Conservation (phyloP, 306 rosid genomes). For the Citrullus amarus region DNA sequence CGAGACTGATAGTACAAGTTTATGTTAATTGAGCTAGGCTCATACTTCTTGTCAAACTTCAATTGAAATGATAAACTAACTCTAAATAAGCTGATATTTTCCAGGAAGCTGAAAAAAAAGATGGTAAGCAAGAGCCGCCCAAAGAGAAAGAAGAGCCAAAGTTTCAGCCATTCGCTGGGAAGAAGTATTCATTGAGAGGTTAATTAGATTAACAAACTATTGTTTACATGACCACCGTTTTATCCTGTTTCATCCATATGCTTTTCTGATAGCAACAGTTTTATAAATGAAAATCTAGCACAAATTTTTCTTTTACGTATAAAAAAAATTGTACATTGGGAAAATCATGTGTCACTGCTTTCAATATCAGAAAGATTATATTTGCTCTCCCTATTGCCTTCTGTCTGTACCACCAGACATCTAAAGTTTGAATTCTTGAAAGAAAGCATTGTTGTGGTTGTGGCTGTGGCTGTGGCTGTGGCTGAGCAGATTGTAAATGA, state of each 20-base stretch:
- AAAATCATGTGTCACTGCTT: not conserved
- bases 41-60: not conserved
- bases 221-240: not conserved
- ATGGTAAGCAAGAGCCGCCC: conserved; percentile 42
- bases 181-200: conserved; percentile 81
- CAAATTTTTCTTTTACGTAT: not conserved
- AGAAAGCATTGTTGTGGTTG: not conserved
- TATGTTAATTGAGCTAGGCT: too few species aligned
- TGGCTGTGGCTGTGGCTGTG: too few species aligned
- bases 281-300: not conserved
- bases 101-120: conserved; percentile 49
- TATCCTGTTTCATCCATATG: not conserved
- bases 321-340: not conserved
- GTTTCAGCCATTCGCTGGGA: conserved; percentile 77
- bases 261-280: conserved; percentile 6
- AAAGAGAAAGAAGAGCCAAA: conserved; percentile 46
- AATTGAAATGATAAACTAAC: not conserved
- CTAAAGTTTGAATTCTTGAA: not conserved
- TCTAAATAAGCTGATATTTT: not conserved
- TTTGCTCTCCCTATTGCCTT: not conserved
- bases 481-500: not conserved
- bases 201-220: conserved; percentile 16
- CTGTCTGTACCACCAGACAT: not conserved
- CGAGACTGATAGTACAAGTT: too few species aligned
- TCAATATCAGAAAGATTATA: too few species aligned